Conservation (phyloP, 208 protist species). For the Blechomonas ayalai region DNA sequence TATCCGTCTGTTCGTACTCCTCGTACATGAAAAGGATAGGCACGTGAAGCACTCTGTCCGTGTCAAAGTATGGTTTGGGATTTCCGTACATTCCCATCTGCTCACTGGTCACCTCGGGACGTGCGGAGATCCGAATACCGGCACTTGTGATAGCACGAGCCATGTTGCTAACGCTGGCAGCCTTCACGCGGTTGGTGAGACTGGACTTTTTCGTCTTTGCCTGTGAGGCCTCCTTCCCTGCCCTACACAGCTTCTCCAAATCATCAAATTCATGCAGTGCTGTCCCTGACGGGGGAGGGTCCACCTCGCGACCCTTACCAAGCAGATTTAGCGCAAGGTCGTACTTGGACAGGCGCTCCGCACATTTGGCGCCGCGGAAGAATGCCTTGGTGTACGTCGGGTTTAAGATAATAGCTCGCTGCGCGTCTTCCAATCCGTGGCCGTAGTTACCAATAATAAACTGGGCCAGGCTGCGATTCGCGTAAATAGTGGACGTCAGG, state of each 20-base stretch:
- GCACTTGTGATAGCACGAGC: slow-evolving; percentile 48
- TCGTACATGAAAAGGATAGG: slow-evolving; percentile 93
- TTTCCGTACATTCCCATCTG: slow-evolving; percentile 81
- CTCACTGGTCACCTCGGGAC: slow-evolving; percentile 67
- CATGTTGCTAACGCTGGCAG: slow-evolving; percentile 54
- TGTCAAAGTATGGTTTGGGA: slow-evolving; percentile 72
- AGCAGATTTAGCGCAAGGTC: slow-evolving; percentile 61
- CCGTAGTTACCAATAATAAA: slow-evolving; percentile 87
- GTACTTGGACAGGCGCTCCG: slow-evolving; percentile 64
- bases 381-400: slow-evolving; percentile 80
- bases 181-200: slow-evolving; percentile 23
- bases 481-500: slow-evolving; percentile 67
- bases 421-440: slow-evolving; percentile 73
- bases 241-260: slow-evolving; percentile 28
- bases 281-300: slow-evolving; percentile 17
- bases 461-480: slow-evolving; percentile 79
- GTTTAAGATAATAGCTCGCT: slow-evolving; percentile 73
- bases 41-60: slow-evolving; percentile 66
- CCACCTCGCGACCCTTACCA: slow-evolving; percentile 23
- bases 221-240: slow-evolving; percentile 10
- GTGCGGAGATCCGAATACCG: slow-evolving; percentile 47
- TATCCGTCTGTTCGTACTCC: slow-evolving; percentile 89
- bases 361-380: slow-evolving; percentile 76
- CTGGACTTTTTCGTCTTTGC: slow-evolving; percentile 27
- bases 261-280: slow-evolving; percentile 49